Conservation (phyloP, 2,329 filamentous ascomycete genomes). For the Didymella pinodella region DNA sequence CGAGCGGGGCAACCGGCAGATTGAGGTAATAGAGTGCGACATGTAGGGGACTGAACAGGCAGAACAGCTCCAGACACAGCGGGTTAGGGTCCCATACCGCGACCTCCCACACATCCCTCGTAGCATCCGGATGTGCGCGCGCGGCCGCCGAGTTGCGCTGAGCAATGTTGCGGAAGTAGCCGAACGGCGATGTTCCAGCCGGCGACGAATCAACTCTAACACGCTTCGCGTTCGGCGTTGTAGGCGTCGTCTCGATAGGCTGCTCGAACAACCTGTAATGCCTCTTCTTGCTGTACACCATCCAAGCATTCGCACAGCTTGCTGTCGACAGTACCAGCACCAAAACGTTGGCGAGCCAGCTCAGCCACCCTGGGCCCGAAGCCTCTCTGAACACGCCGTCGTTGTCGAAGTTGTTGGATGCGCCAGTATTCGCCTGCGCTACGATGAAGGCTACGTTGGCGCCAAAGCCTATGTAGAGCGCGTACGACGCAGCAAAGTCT, state of each 20-base stretch:
- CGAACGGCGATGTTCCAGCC: slow-evolving; percentile 77
- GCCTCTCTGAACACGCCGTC: slow-evolving; percentile 82
- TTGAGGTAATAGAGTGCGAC: slow-evolving; percentile 90
- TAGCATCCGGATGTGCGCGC: slow-evolving; percentile 81
- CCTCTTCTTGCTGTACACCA: slow-evolving; percentile 81
- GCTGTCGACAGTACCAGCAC: slow-evolving; percentile 73
- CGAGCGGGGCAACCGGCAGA: slow-evolving; percentile 77
- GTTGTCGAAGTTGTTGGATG: slow-evolving; percentile 57
- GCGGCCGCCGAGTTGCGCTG: slow-evolving; percentile 74
- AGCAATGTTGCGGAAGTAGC: slow-evolving; percentile 73
- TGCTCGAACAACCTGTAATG: slow-evolving; percentile 92
- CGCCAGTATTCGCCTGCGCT: slow-evolving; percentile 77
- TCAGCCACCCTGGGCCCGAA: slow-evolving; percentile 67
- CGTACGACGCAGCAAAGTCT: slow-evolving; percentile 74
- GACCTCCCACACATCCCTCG: slow-evolving; percentile 92
- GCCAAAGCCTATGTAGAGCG: slow-evolving; percentile 75
- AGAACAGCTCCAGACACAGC: slow-evolving; percentile 81
- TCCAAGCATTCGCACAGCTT: slow-evolving; percentile 78
- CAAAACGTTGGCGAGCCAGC: slow-evolving; percentile 71
- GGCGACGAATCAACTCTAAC: slow-evolving; percentile 89
- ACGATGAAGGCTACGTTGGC: slow-evolving; percentile 84
- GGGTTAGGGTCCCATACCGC: slow-evolving; percentile 93
- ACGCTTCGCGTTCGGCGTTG: slow-evolving; percentile 85
- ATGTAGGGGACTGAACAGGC: slow-evolving; percentile 91
- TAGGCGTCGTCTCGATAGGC: slow-evolving; percentile 76